phyloP scores from a whole-genome alignment of 2,329 filamentous ascomycete species.

The Leptographium galeiforme region DNA sequence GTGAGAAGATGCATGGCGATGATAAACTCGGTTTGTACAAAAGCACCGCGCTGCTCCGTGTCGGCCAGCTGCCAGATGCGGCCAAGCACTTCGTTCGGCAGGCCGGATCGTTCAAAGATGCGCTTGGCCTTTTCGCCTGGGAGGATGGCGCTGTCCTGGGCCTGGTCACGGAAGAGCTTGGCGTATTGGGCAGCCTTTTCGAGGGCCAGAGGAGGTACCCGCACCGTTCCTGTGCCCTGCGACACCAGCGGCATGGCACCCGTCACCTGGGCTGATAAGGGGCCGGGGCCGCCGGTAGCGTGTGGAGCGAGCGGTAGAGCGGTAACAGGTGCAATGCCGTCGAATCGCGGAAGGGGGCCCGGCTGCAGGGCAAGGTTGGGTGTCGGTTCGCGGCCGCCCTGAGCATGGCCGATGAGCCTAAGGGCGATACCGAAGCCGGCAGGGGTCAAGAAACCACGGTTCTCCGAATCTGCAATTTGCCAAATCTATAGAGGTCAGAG shows the following conservation, averaged over 20 bases:
- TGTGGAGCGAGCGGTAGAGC: constrained; percentile 17
- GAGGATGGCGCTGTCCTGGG: constrained; percentile 57
- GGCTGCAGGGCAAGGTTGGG: constrained; percentile 71
- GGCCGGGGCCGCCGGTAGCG: constrained; percentile 16
- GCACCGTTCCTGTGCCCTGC: constrained; percentile 32
- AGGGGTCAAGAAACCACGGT: constrained; percentile 83
- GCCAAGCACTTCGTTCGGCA: constrained; percentile 84
- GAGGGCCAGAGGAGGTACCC: constrained; percentile 76
- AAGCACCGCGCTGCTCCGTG: constrained; percentile 77
- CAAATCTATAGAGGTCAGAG: constrained; percentile 58
- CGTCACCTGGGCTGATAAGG: constrained; percentile 42
- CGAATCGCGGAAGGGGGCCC: constrained; percentile 84
- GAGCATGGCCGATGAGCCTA: constrained; percentile 88
- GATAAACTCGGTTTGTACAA: constrained; percentile 84
- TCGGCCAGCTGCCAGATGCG: constrained; percentile 93
- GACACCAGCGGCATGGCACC: constrained; percentile 25
- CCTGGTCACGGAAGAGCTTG: constrained; percentile 80
- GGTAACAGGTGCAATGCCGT: constrained; percentile 45
- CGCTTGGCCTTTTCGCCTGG: constrained; percentile 78
- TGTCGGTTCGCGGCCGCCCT: constrained; percentile 71
- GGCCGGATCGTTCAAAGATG: constrained; percentile 85
- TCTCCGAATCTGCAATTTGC: constrained; percentile 97
- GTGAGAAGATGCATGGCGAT: constrained; percentile 97
- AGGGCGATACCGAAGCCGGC: constrained; percentile 87
- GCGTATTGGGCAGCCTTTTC: constrained; percentile 87